Evolutionary conservation across 441 rosid species (phyloP).

Genomic region (Isatis lusitanica): DNA sequence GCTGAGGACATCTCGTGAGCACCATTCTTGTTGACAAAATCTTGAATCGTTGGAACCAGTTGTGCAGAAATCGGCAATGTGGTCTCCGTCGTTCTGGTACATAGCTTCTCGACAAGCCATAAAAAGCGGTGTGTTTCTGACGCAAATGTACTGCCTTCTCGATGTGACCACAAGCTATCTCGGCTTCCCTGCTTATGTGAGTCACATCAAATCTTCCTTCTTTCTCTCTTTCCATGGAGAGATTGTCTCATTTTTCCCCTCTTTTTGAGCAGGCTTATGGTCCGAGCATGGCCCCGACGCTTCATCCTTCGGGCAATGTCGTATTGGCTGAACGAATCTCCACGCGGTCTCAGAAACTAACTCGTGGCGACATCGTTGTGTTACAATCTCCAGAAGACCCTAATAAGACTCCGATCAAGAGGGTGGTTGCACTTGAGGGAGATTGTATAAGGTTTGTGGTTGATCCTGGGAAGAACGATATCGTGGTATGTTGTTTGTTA

Average conservation of each 20-base stretch:
- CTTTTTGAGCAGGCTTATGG: slow-evolving; percentile 46
- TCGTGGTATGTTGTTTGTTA: slow-evolving; percentile 45
- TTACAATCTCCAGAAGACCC: slow-evolving; percentile 66
- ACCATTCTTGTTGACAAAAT: background rate
- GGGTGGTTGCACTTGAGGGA: slow-evolving; percentile 66
- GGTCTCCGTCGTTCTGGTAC: slow-evolving; percentile 26
- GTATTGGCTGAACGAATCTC: slow-evolving; percentile 62
- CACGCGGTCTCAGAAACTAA: slow-evolving; percentile 43
- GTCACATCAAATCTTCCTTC: background rate
- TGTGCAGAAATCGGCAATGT: slow-evolving; percentile 13
- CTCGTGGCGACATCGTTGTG: slow-evolving; percentile 67
- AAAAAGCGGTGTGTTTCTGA: slow-evolving; percentile 18
- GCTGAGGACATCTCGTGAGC: background rate
- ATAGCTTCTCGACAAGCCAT: slow-evolving; percentile 28
- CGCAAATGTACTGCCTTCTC: slow-evolving; percentile 48
- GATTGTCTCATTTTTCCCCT: background rate
- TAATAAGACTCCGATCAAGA: slow-evolving; percentile 47
- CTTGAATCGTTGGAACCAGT: background rate
- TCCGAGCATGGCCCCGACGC: slow-evolving; percentile 82
- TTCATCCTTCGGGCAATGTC: slow-evolving; percentile 50
- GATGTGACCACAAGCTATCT: slow-evolving; percentile 54
- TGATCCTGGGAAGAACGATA: slow-evolving; percentile 47
- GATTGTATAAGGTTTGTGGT: slow-evolving; percentile 54
- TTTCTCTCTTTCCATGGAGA: background rate
- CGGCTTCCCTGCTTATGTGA: slow-evolving; percentile 45